These are phyloP conservation scores for Chrysoporthe puriensis DNA, from an alignment of 2,329 filamentous ascomycete species.

Conservation along the genomic window DNA sequence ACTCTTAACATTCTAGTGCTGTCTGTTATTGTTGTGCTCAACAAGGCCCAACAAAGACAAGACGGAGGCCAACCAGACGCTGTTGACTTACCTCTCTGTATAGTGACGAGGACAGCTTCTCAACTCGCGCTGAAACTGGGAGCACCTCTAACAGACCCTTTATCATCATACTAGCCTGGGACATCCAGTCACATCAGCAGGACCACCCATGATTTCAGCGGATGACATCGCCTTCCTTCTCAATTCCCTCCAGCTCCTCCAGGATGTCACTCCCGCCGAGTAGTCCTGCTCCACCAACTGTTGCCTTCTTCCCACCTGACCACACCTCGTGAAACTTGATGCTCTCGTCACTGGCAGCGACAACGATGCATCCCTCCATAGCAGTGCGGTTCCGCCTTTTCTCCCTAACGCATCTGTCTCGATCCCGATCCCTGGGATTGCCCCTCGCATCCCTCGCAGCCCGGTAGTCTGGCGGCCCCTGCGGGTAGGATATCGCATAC, in stretches of 20 bases:
- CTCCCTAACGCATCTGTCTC: conserved; percentile 40
- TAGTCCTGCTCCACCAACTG: conserved; percentile 58
- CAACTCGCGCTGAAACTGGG: background rate
- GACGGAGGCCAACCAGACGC: conserved; percentile 17
- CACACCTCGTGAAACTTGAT: conserved; percentile 97
- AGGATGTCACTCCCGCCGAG: conserved; percentile 85
- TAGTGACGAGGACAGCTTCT: conserved; percentile 40
- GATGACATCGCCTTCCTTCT: conserved; percentile 73
- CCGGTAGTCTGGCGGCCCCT: conserved; percentile 41
- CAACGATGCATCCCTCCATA: conserved; percentile 82
- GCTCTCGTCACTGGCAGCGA: conserved; percentile 88
- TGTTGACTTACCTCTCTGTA: conserved; percentile 26
- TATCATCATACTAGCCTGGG: background rate
- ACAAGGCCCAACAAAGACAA: background rate
- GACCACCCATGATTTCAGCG: conserved; percentile 51
- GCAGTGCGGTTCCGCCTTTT: conserved; percentile 54
- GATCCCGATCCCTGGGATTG: conserved; percentile 34
- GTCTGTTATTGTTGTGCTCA: conserved; percentile 16
- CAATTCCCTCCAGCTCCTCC: conserved; percentile 79
- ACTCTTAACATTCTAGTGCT: conserved; percentile 23
- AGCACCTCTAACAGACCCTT: background rate
- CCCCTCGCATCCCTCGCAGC: conserved; percentile 47
- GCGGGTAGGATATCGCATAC: conserved; percentile 85
- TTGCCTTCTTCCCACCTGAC: conserved; percentile 64
- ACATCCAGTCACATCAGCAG: background rate